Evolutionary conservation across 495 filamentous ascomycete genomes (phyloP).

Genomic region (Tetracladium marchalianum): DNA sequence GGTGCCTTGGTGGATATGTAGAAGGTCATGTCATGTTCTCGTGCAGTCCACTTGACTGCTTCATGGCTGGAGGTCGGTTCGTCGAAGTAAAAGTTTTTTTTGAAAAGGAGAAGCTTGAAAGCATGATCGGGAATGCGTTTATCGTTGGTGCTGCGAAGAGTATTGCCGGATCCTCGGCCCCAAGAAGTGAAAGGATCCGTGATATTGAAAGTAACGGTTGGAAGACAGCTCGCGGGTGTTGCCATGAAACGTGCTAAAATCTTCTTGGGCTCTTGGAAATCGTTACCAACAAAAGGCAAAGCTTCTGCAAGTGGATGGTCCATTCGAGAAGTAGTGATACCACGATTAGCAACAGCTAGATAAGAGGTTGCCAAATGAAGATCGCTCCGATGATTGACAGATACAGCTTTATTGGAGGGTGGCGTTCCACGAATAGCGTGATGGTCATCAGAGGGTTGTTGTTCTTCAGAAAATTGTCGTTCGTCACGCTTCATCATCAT

Average conservation of each 20-base stretch:
- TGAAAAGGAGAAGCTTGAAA: slow-evolving; percentile 68
- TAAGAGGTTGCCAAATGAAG: slow-evolving; percentile 4
- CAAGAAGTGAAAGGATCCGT: slow-evolving; percentile 58
- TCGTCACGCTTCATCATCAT: slow-evolving; percentile 20
- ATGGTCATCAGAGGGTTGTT: not conserved
- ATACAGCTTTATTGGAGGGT: not conserved
- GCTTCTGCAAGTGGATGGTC: not conserved
- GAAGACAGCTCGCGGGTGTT: slow-evolving; percentile 34
- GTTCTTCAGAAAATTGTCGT: slow-evolving; percentile 2
- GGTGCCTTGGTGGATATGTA: slow-evolving; percentile 66
- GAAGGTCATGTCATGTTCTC: slow-evolving; percentile 47
- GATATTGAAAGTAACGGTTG: slow-evolving; percentile 48
- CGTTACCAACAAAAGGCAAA: slow-evolving; percentile 16
- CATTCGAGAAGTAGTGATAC: too few species aligned
- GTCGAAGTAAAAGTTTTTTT: slow-evolving; percentile 44
- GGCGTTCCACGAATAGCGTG: too few species aligned
- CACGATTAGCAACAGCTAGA: too few species aligned
- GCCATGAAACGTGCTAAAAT: slow-evolving; percentile 34
- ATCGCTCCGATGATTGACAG: not conserved
- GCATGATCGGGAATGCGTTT: slow-evolving; percentile 69
- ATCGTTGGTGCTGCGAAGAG: slow-evolving; percentile 53
- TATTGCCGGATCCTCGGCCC: slow-evolving; percentile 58
- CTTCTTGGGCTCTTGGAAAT: slow-evolving; percentile 25
- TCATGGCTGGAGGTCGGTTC: not conserved
- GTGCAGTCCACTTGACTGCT: slow-evolving; percentile 26